phyloP scores from a whole-genome alignment of 306 rosid genomes.

The Pyrus communis region DNA sequence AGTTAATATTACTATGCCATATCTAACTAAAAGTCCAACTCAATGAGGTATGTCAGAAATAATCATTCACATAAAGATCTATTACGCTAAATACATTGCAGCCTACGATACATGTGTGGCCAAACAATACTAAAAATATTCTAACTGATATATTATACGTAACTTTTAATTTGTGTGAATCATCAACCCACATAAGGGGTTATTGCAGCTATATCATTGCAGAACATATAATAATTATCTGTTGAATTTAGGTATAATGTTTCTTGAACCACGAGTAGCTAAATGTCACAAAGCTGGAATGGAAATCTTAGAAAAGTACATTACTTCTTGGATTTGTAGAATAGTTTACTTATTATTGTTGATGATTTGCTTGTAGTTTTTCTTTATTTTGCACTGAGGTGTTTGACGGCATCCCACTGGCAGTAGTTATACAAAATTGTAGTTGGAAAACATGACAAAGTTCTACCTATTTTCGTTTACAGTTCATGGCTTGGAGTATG shows the following conservation, averaged over 20 bases:
- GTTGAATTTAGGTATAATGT: background rate
- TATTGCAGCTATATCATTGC: background rate
- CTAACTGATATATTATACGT: background rate
- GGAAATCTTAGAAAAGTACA: background rate
- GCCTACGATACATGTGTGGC: background rate
- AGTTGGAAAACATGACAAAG: conserved; percentile 10
- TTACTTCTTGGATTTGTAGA: background rate
- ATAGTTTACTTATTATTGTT: background rate
- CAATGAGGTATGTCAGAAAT: background rate
- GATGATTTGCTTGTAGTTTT: background rate
- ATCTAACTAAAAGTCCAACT: background rate
- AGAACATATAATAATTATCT: background rate
- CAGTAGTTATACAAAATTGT: background rate
- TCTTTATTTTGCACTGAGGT: background rate
- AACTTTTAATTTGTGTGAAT: background rate
- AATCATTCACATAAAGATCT: background rate
- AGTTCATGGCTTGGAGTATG: conserved; percentile 87
- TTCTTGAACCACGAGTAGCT: background rate
- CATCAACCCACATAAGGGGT: background rate
- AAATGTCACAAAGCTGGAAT: background rate
- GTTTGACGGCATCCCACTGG: background rate
- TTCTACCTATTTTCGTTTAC: conserved; percentile 25
- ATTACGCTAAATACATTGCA: background rate
- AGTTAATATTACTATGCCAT: background rate
- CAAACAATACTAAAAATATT: background rate